Base-by-base conservation (phyloP, 1,284 basidiomycete species). In the Cryptococcus amylolentus region DNA sequence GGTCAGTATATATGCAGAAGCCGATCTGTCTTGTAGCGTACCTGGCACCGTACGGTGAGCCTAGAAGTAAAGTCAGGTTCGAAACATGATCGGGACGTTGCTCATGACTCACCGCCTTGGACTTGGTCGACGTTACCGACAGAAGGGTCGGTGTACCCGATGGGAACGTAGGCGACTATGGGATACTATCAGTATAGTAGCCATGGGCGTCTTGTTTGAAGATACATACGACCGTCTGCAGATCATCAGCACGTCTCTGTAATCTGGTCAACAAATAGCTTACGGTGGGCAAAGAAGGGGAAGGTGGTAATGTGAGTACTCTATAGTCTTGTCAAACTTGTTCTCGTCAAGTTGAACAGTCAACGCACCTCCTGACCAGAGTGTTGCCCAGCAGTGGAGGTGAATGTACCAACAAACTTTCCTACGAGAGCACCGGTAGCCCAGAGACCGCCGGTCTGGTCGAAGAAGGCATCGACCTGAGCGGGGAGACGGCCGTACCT, bases 401-500 rank as follows among this genome's bases (percentile, higher is more conserved):
- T 71, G 65, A 73, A 70, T 51, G 67, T 65, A 4, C 54, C 81
- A 10, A 82, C 91, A 51, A 80, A 88, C 80, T 95, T 97, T 69
- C 89, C 89, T 51, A 82, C 77, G 51, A 95, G 84, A 0, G 80
- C 83, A 52, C 88, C 89, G 8, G 71, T 61, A 10, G 79, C 82
- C 92, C 92, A 97, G 47, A 81, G 67, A 42, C 77, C 76, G 62
- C 91, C 90, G 13, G 90, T 92, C 7, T 81, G 75, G 71, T 96
- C 93, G 60, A 83, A 82, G 74, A 83, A 82, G 41, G 78, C 71
- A 13, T 73, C 76, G 57, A 79, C 78, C 64, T 79, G 78, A 23
- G 79, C 79, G 37, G 80, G 78, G 41, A 77, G 66, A 45, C 80
- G 78, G 37, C 81, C 80, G 76, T 89, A 80, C 60, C 76, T 68